phyloP scores from a whole-genome alignment of 768 basidiomycete species.

The Boletus tylopilopsis region DNA sequence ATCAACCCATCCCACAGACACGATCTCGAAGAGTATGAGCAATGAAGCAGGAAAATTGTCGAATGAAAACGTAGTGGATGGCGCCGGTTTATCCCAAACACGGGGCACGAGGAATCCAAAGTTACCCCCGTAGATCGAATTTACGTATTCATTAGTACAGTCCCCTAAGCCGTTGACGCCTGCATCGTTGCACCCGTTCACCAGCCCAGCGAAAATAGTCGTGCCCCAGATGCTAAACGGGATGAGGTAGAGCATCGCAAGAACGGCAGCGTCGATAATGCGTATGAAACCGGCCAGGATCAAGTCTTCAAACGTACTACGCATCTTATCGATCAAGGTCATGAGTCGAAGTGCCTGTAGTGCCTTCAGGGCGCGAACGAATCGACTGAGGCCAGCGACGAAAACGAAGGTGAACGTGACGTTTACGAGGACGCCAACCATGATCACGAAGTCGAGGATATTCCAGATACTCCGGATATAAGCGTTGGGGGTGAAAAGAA shows the following conservation, averaged over 20 bases:
- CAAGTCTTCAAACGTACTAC: conserved; percentile 80
- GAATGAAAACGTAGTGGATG: conserved; percentile 83
- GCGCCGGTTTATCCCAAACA: conserved; percentile 85
- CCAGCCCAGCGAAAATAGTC: conserved; percentile 84
- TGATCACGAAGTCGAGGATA: conserved; percentile 80
- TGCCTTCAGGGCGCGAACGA: conserved; percentile 83
- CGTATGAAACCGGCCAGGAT: conserved; percentile 82
- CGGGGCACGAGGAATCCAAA: conserved; percentile 77
- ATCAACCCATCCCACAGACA: conserved; percentile 97
- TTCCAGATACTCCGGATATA: conserved; percentile 94
- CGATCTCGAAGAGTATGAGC: conserved; percentile 93
- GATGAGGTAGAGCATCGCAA: conserved; percentile 89
- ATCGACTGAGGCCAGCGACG: conserved; percentile 74
- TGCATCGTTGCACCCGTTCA: conserved; percentile 81
- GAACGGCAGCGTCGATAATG: conserved; percentile 85
- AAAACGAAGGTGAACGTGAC: conserved; percentile 68
- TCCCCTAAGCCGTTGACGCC: conserved; percentile 47
- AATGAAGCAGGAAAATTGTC: conserved; percentile 81
- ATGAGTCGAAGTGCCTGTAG: conserved; percentile 86
- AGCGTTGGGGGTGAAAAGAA: conserved; percentile 86
- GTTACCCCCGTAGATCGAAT: conserved; percentile 53
- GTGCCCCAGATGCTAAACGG: conserved; percentile 93
- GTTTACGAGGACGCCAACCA: conserved; percentile 73
- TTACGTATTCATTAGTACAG: conserved; percentile 74
- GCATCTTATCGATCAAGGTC: conserved; percentile 83